Evolutionary conservation across 129 eudicot genomes (phyloP), one percentile per base, ranked within the genome.

Genomic region (Mikania micrantha): DNA sequence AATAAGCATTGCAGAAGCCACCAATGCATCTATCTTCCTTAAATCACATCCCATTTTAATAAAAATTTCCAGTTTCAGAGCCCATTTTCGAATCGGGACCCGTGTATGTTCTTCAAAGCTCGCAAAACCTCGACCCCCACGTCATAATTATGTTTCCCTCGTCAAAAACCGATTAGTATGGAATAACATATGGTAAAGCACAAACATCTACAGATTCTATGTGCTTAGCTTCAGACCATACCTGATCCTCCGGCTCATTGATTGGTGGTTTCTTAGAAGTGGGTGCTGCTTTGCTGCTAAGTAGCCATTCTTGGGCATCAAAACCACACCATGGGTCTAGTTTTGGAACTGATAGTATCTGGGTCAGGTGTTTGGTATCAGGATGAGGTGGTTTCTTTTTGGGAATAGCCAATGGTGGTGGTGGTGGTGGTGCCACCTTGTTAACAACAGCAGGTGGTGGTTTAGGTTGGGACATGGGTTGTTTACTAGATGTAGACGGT

Each of bases 171-270:
- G 47, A 62, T 85, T 82, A 88, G 86, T 83, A 85, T 36, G 96
- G 96, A 64, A 88, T 79, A 49, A 88, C 92, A 76, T 88, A 88
- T 29, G 90, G 96, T 79, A 88, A 69, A 52, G 92, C 96, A 77
- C 67, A 83, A 72, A 85, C 64, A 74, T 88, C 92, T 41, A 76
- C 89, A 22, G 87, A 79, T 54, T 88, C 96, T 73, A 88, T 78
- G 71, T 73, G 80, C 81, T 85, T 70, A 77, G 89, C 86, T 83
- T 85, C 91, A 53, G 96, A 81, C 92, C 96, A 88, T 66, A 85
- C 86, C 73, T 68, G 83, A 27, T 81, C 82, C 58, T 65, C 74
- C 41, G 22, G 73, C 61, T 64, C 87, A 47, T 56, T 49, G 48
- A 34, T 48, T 13, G 57, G 60, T 5, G 77, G 53, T 47, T 79